Base-by-base conservation (phyloP, 805 yeast genomes). In the Metschnikowia dekortorum region DNA sequence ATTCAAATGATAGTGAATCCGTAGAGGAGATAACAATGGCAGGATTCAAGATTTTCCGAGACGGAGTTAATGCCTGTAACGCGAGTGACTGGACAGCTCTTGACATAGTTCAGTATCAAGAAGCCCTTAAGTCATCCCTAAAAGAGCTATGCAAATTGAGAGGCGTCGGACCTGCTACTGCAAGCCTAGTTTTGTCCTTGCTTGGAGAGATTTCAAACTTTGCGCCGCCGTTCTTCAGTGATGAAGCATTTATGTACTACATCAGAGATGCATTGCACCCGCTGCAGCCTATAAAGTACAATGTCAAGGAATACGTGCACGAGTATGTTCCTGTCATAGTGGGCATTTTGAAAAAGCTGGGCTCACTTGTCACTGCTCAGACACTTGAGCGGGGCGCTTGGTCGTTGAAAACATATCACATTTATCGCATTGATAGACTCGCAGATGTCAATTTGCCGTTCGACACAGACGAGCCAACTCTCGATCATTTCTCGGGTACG, bases 131-230 rank as follows among this genome's bases (percentile, higher is more conserved):
- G 42, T 49, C 52, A 9, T 48, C 73, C 3, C 43, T 75, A 45
- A 67, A 67, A 32, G 54, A 52, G 28, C 46, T 71, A 4, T 69
- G 75, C 51, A 65, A 63, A 37, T 61, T 77, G 37, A 62, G 63
- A 41, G 82, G 81, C 0, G 78, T 77, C 5, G 82, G 82, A 0
- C 80, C 80, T 1, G 82, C 82, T 6, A 76, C 80, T 6, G 78
- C 74, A 2, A 73, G 79, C 39, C 63, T 77, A 47, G 57, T 77
- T 0, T 53, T 73, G 38, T 75, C 80, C 1, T 53, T 76, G 16
- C 43, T 62, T 32, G n/a, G 36, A 37, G 51, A 60, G 29, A 53
- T 65, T 29, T 53, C 59, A 30, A 22, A 32, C 1, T 53, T 64
- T 28, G 62, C 71, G 2, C 76, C 77, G 0, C 81, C 81, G 0